phyloP scores from a whole-genome alignment of 1,284 basidiomycete genomes.

The Tetrapyrgos nigripes region DNA sequence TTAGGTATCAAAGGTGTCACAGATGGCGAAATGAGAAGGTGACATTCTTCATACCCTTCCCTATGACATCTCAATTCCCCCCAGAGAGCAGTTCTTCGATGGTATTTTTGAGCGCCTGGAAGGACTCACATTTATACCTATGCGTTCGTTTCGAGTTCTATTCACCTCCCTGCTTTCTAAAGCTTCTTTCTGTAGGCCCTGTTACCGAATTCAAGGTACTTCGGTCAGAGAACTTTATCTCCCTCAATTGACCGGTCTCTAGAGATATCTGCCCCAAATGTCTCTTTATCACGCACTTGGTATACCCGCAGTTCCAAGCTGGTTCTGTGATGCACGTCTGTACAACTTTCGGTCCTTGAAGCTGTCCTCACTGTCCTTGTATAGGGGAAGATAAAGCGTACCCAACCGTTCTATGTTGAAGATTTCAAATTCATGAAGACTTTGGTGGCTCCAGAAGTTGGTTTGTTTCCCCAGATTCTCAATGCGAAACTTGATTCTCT shows the following conservation, averaged over 20 bases:
- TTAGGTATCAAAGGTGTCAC: slow-evolving; percentile 61
- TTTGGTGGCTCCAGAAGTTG: slow-evolving; percentile 58
- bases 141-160: slow-evolving; percentile 45
- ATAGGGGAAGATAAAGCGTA: slow-evolving; percentile 68
- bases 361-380: slow-evolving; percentile 7
- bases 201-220: slow-evolving; percentile 50
- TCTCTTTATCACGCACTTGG: slow-evolving; percentile 47
- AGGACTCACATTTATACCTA: slow-evolving; percentile 63
- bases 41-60: slow-evolving; percentile 8
- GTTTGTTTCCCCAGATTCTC: slow-evolving; percentile 10
- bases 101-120: slow-evolving; percentile 68
- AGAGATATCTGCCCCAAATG: slow-evolving; percentile 58
- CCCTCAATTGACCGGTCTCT: slow-evolving; percentile 3
- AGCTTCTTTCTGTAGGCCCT: slow-evolving; percentile 34
- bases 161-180: slow-evolving; percentile 11
- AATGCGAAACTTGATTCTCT: background rate
- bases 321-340: slow-evolving; percentile 54
- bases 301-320: slow-evolving; percentile 49
- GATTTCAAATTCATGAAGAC: slow-evolving; percentile 66
- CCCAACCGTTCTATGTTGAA: slow-evolving; percentile 66
- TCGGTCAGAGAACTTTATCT: background rate
- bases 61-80: slow-evolving; percentile 5
- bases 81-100: slow-evolving; percentile 62
- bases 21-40: slow-evolving; percentile 66
- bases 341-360: background rate